phyloP scores from a whole-genome alignment of 345 rosid genomes.

The Lagerstroemia speciosa region DNA sequence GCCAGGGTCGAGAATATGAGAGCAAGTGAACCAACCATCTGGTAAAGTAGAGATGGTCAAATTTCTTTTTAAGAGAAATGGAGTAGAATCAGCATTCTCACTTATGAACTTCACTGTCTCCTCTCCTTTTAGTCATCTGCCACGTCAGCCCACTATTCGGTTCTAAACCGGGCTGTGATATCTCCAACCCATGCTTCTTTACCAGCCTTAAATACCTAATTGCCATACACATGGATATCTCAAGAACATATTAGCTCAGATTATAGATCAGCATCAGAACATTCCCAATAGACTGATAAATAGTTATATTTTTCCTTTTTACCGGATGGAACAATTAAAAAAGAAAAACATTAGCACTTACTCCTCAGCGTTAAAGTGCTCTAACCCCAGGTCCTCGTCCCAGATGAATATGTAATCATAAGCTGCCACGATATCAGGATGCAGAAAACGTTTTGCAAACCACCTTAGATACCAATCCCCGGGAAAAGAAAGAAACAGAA shows the following conservation, averaged over 20 bases:
- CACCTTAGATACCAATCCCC: conserved; percentile 38
- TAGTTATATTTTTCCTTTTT: conserved; percentile 4
- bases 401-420: conserved; percentile 88
- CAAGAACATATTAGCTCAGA: not conserved
- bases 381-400: conserved; percentile 99
- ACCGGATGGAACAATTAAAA: not conserved
- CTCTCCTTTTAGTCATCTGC: conserved; percentile 91
- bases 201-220: conserved; percentile 65
- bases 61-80: not conserved
- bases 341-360: conserved; percentile 21
- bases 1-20: conserved; percentile 10
- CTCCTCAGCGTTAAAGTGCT: conserved; percentile 78
- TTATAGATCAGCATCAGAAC: not conserved
- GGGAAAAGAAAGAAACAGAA: not conserved
- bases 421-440: conserved; percentile 75
- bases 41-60: not conserved
- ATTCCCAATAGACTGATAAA: not conserved
- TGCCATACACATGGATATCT: not conserved
- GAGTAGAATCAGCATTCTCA: conserved; percentile 21
- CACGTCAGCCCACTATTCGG: conserved; percentile 70
- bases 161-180: too few species aligned
- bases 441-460: conserved; percentile 92
- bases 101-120: conserved; percentile 82
- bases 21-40: not conserved
- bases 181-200: conserved; percentile 75